Evolutionary conservation across 257 asterid species (phyloP).

Genomic region (Lavandula angustifolia): DNA sequence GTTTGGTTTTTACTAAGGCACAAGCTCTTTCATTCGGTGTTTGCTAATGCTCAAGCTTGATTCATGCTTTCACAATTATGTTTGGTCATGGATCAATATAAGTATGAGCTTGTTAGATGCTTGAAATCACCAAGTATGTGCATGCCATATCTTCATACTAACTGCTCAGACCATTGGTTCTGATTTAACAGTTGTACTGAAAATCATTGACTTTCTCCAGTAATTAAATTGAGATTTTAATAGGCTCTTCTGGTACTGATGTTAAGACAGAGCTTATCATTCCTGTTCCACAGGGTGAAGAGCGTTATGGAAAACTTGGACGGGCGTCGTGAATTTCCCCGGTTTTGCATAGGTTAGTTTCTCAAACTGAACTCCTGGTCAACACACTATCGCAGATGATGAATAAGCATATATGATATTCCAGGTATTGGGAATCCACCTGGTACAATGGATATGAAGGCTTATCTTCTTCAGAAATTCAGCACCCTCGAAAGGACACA

Average conservation of each 20-base stretch:
- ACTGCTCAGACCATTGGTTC: not conserved
- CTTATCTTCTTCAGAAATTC: slow-evolving; percentile 91
- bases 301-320: slow-evolving; percentile 89
- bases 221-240: not conserved
- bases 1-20: not conserved
- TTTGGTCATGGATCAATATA: not conserved
- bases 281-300: slow-evolving; percentile 63
- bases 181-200: slow-evolving; percentile 18
- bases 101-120: too few species aligned
- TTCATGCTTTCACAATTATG: not conserved
- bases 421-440: slow-evolving; percentile 93
- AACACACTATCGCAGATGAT: slow-evolving; percentile 5
- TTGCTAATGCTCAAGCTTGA: not conserved
- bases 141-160: not conserved
- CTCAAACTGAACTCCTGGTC: slow-evolving; percentile 13
- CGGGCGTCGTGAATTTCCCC: slow-evolving; percentile 84
- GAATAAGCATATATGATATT: slow-evolving; percentile 16
- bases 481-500: slow-evolving; percentile 71
- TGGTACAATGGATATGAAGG: slow-evolving; percentile 93
- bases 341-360: slow-evolving; percentile 81
- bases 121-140: not conserved
- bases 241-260: not conserved
- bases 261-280: slow-evolving; percentile 13
- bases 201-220: not conserved
- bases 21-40: not conserved